These are phyloP conservation scores for Grigorovia humatica DNA, from an alignment of 805 yeast genomes.

Conservation along the genomic window DNA sequence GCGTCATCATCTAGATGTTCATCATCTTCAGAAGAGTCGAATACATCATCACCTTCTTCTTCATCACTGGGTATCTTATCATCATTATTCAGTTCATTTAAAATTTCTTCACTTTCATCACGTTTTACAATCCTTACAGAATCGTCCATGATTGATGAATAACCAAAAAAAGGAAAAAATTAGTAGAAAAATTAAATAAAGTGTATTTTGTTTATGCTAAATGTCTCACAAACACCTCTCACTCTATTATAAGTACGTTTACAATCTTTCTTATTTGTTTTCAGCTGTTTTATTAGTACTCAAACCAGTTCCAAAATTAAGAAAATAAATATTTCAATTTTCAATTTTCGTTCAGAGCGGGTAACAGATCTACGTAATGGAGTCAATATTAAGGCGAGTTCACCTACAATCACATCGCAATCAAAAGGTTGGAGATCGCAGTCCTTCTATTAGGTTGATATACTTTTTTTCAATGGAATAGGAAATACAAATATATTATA, in stretches of 20 bases:
- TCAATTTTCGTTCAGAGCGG: background rate
- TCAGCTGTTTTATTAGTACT: background rate
- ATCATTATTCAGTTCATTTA: constrained; percentile 28
- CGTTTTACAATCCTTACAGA: constrained; percentile 3
- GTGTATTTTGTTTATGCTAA: background rate
- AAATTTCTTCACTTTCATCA: constrained; percentile 22
- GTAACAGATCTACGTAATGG: background rate
- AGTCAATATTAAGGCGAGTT: too few species aligned
- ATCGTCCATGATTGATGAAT: constrained; percentile 1
- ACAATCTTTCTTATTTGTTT: too few species aligned
- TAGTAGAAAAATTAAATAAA: background rate
- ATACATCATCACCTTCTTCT: constrained; percentile 38
- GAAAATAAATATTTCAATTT: background rate
- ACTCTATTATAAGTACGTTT: background rate
- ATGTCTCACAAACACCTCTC: background rate
- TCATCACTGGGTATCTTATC: constrained; percentile 31
- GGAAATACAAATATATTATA: too few species aligned
- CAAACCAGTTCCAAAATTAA: background rate
- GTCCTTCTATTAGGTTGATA: too few species aligned
- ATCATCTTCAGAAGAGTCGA: constrained; percentile 82
- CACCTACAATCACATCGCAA: too few species aligned
- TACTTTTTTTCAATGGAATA: too few species aligned
- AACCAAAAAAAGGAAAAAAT: background rate
- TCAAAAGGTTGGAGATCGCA: too few species aligned
- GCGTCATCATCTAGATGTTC: constrained; percentile 81